Evolutionary conservation across 805 yeast genomes (phyloP), one percentile per base, ranked within the genome.

Genomic region (Schwanniomyces yamadae): DNA sequence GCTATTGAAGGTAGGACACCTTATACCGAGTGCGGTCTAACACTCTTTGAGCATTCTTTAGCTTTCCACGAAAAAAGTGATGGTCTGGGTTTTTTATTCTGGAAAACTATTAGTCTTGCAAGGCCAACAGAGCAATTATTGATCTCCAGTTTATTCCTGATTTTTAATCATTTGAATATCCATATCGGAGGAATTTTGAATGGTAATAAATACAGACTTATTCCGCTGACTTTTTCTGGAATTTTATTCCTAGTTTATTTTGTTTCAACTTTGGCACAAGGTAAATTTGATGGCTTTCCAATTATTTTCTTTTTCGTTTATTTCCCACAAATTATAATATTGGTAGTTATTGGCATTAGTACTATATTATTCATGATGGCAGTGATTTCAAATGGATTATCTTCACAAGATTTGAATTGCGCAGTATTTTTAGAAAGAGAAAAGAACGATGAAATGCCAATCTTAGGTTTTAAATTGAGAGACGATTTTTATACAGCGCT

Each of bases 51-150:
- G 54, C 82, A 79, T 48, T 82, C 91, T 4, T 55, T 83, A 11
- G 85, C 87, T 9, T 82, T 82, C 51, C 90, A 84, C 49, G 93
- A 84, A 47, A 80, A 74, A 39, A 83, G 73, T 53, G 66, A 69
- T 15, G 61, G 58, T 2, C 48, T 48, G 0, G 37, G 29, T 3
- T 44, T 55, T 28, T 50, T 61, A 34, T 49, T 58, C 28, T 53
- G 59, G 8, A 8, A 16, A 10, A 48, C 46, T 27, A 33, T 40
- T 3, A 44, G 40, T 17, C 33, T 42, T 15, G 39, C 48, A 30
- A 60, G 69, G 32, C 87, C 80, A 21, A 72, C 80, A 1, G 72
- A 66, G 32, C 85, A 71, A 50, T 61, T 75, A 30, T 65, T 75
- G 28, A 57, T 69, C 7, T 63, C 78, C 3, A 70, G 80, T n/a